These are phyloP conservation scores for Colletotrichum acutatum DNA, from an alignment of 2,329 filamentous ascomycete genomes.

Conservation along the genomic window DNA sequence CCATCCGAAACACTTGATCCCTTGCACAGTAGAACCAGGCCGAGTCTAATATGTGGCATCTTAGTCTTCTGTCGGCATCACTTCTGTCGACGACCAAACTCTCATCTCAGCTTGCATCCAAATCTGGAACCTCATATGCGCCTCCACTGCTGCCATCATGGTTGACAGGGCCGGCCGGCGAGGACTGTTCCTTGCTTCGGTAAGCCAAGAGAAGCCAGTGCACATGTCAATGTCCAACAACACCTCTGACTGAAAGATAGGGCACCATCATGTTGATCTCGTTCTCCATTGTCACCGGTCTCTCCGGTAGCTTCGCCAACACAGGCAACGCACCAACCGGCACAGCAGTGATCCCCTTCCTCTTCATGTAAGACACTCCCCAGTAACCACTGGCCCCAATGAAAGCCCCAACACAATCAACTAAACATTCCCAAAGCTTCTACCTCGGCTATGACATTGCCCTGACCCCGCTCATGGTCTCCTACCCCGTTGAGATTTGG, in stretches of 20 bases:
- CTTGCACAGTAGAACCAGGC: not conserved
- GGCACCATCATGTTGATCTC: slow-evolving; percentile 24
- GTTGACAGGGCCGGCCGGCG: slow-evolving; percentile 19
- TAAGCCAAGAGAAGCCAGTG: no score
- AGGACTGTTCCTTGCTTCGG: not conserved
- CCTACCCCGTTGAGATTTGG: slow-evolving; percentile 44
- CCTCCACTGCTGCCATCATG: slow-evolving; percentile 4
- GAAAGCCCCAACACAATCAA: not conserved
- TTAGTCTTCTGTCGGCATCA: slow-evolving; percentile 39
- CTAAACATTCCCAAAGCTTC: slow-evolving; percentile 34
- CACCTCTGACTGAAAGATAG: not conserved
- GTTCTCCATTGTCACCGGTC: slow-evolving; percentile 22
- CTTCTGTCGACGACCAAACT: slow-evolving; percentile 47
- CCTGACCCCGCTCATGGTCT: slow-evolving; percentile 46
- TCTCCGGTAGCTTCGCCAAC: slow-evolving; percentile 31
- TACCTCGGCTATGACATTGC: slow-evolving; percentile 51
- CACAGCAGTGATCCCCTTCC: slow-evolving; percentile 45
- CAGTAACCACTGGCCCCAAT: no score
- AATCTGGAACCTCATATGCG: slow-evolving; percentile 29
- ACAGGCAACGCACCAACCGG: slow-evolving; percentile 40
- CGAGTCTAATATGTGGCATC: not conserved
- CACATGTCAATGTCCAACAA: no score
- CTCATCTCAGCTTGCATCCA: slow-evolving; percentile 43
- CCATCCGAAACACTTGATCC: not conserved
- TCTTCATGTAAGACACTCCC: slow-evolving; percentile 44